Base-by-base conservation (phyloP, 164 flowering plant species). In the Nymphaea thermarum region DNA sequence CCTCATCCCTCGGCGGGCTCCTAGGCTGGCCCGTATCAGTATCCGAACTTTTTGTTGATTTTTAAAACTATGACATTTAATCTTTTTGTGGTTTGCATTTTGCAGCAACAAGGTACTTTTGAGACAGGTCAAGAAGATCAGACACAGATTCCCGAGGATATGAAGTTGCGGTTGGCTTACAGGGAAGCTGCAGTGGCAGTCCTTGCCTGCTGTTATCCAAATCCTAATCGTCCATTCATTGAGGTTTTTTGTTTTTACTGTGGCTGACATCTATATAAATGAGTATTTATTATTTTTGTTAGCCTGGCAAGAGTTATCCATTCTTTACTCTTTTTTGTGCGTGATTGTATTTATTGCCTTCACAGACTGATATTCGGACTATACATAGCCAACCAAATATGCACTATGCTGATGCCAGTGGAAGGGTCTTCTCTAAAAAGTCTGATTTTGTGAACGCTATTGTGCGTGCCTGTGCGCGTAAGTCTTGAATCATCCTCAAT, bases 41-140 rank as follows among this genome's bases (percentile, higher is more conserved):
- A n/a, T 7, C 16, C 16, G 60, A 11, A 2, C 42, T 61, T 61
- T 61, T 61, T 61, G 64, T 61, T 61, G 64, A n/a, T 47, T 25
- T 25, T 25, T 25, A 25, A 25, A 25, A 25, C 36, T 25, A 25
- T 25, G 36, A 25, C 36, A 25, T 25, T 25, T 25, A 25, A 25
- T 25, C 36, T 25, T 25, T 25, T 25, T 25, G 36, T 55, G 10
- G 10, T 42, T 57, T 5, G 65, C 25, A 43, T 71, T 67, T 72
- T 86, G 77, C 91, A 93, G 98, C 98, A 94, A 90, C 84, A 90
- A 60, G 98, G 98, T 36, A 88, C 97, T 41, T 93, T 89, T 85
- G 98, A 89, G 78, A 94, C 97, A 6, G 96, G 98, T 10, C 89
- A 87, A 83, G 98, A 94, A 79, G 98, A 94, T 77, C 86, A 83